Evolutionary conservation across 2,329 filamentous ascomycete species (phyloP), one percentile per base, ranked within the genome.

Genomic region (Neofusicoccum kwambonambiense): DNA sequence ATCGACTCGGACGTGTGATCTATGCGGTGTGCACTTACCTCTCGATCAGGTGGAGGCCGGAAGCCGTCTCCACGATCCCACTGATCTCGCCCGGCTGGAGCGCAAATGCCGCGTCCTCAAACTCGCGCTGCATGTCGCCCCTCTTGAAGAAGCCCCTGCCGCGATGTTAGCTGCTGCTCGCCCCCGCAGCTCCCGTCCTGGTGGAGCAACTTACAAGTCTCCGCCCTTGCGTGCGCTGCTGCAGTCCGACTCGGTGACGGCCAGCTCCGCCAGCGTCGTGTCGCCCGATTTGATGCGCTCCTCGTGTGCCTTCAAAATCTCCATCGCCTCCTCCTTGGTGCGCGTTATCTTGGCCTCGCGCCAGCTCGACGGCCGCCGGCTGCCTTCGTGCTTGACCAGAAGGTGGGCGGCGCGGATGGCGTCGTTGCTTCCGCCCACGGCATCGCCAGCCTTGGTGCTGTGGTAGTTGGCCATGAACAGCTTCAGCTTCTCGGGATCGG

Each of bases 121-220:
- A 99, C 80, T 97, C 94, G 82, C 93, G 94, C 78, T 99, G 95
- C 95, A 99, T 99, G 74, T 98, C 94, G 34, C 93, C 92, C 72
- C 86, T 89, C 64, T 92, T 93, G 78, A 99, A 99, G 79, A 93
- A 97, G 19, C 95, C 95, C 68, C 87, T 89, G 64, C 45, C 17
- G 58, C 11, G 13, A 63, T 11, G 56, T 39, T 50, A 31, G 52
- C 65, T 73, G 71, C 54, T 69, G 65, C 17, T 17, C 15, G 52
- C 11, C 57, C 7, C 27, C 61, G 42, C 41, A 49, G 27, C 27
- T 6, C 15, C 39, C 34, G 17, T 35, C 44, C 51, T 22, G 50
- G n/a, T 47, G 8, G 39, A 11, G 41, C 63, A 45, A 84, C 86
- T 76, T 79, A 89, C 81, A 99, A 81, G 76, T 99, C 95, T 65